phyloP scores from a whole-genome alignment of 208 protist species.

The Spongospora subterranea region DNA sequence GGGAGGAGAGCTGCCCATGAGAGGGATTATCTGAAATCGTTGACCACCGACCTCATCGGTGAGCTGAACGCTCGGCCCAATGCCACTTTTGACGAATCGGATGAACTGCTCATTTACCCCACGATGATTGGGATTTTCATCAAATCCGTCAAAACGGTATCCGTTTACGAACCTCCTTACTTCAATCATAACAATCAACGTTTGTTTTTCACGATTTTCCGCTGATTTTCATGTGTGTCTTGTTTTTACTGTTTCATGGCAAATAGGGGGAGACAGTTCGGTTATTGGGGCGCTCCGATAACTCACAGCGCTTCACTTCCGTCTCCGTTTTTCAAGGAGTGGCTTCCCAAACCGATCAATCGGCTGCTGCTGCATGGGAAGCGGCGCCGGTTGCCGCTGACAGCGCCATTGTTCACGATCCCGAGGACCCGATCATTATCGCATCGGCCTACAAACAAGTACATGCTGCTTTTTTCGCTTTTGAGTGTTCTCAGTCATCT shows the following conservation, averaged over 20 bases:
- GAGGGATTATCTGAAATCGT: conserved; percentile 67
- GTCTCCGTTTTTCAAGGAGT: conserved; percentile 81
- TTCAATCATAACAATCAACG: too few relatives aligned
- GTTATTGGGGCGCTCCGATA: conserved; percentile 71
- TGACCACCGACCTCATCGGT: background rate
- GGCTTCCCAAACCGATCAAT: background rate
- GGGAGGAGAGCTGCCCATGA: conserved; percentile 81
- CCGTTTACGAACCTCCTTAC: too few relatives aligned
- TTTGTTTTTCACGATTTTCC: too few relatives aligned
- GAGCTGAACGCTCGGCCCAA: background rate
- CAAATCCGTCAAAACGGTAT: background rate
- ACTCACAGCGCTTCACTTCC: conserved; percentile 78
- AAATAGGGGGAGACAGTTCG: background rate
- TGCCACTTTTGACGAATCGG: conserved; percentile 81
- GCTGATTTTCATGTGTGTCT: too few relatives aligned
- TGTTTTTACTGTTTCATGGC: background rate
- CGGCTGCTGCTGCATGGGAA: background rate
- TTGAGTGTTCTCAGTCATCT: too few relatives aligned
- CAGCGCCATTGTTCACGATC: conserved; percentile 8
- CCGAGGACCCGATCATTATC: conserved; percentile 42
- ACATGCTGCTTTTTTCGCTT: background rate
- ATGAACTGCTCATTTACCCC: conserved; percentile 81
- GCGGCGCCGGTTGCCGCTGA: background rate
- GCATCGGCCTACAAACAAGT: conserved; percentile 1
- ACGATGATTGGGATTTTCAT: conserved; percentile 84